Conservation (phyloP, 306 rosid species). For the Lotus japonicus region DNA sequence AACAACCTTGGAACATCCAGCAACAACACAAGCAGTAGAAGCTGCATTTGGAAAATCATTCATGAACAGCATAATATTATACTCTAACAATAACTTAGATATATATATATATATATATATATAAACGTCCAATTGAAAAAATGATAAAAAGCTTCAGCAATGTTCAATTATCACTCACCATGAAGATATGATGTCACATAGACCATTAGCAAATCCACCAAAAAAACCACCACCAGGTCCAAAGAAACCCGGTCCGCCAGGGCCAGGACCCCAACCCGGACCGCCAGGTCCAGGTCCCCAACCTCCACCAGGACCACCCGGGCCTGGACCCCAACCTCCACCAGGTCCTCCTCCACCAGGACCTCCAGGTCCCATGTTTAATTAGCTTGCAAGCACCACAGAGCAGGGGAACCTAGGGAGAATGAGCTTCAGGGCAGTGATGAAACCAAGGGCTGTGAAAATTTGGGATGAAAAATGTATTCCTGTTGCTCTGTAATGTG, state of each 20-base stretch:
- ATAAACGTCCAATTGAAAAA: too few species aligned
- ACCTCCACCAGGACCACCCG: slow-evolving; percentile 32
- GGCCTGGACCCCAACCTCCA: slow-evolving; percentile 19
- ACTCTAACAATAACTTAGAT: too few species aligned
- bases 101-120: too few species aligned
- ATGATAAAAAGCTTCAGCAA: too few species aligned
- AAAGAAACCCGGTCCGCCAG: slow-evolving; percentile 27
- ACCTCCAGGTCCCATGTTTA: slow-evolving; percentile 48
- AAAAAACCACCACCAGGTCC: slow-evolving; percentile 48
- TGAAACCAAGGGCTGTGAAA: not conserved
- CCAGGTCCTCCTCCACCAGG: slow-evolving; percentile 34
- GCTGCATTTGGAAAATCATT: slow-evolving; percentile 25
- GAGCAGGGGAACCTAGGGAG: not conserved
- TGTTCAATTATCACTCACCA: slow-evolving; percentile 34
- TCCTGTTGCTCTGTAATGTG: not conserved
- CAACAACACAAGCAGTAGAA: slow-evolving; percentile 71
- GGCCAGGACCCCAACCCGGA: slow-evolving; percentile 28
- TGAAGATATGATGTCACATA: slow-evolving; percentile 50
- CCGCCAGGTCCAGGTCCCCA: slow-evolving; percentile 25
- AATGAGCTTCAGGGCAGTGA: too few species aligned
- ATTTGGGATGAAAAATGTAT: too few species aligned
- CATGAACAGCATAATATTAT: too few species aligned
- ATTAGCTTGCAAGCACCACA: not conserved
- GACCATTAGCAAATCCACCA: slow-evolving; percentile 57
- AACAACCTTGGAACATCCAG: slow-evolving; percentile 59